These are phyloP conservation scores for Microcyclospora tardicrescens DNA, from an alignment of 2,329 filamentous ascomycete genomes.

Conservation along the genomic window DNA sequence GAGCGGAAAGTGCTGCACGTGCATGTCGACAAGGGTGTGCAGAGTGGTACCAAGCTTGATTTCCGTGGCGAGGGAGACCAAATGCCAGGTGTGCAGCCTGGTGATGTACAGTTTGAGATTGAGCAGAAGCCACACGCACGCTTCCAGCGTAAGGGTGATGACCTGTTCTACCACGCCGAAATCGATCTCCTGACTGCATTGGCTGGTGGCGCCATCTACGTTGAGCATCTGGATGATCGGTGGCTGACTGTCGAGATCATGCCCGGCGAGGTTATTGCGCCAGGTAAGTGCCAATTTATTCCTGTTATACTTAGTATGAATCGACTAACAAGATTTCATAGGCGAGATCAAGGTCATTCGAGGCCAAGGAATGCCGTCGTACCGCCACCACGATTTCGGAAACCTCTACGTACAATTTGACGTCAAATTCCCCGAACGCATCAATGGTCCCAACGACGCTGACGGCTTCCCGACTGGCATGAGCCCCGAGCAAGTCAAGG, in stretches of 20 bases:
- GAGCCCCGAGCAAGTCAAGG: slow-evolving; percentile 56
- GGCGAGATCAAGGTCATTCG: slow-evolving; percentile 87
- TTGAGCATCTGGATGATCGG: slow-evolving; percentile 94
- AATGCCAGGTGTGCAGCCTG: slow-evolving; percentile 79
- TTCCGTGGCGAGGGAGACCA: slow-evolving; percentile 97
- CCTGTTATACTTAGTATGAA: neutral
- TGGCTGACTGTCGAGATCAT: slow-evolving; percentile 91
- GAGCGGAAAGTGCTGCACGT: slow-evolving; percentile 98
- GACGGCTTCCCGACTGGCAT: slow-evolving; percentile 30
- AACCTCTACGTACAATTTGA: slow-evolving; percentile 97
- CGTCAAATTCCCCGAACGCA: slow-evolving; percentile 74
- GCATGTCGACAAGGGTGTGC: slow-evolving; percentile 89
- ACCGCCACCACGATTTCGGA: slow-evolving; percentile 84
- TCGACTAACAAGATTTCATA: slow-evolving; percentile 27
- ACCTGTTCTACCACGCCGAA: slow-evolving; percentile 87
- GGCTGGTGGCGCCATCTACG: slow-evolving; percentile 76
- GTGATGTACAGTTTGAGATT: slow-evolving; percentile 96
- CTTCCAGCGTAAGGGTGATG: slow-evolving; percentile 92
- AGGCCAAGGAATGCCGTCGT: slow-evolving; percentile 95
- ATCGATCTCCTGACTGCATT: slow-evolving; percentile 93
- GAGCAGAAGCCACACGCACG: slow-evolving; percentile 96
- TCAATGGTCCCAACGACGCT: slow-evolving; percentile 25
- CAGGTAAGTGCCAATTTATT: slow-evolving; percentile 47
- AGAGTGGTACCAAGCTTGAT: slow-evolving; percentile 88
- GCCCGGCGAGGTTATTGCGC: slow-evolving; percentile 87